phyloP scores from a whole-genome alignment of 106 monocot genomes.

The Xerophyta viscosa region DNA sequence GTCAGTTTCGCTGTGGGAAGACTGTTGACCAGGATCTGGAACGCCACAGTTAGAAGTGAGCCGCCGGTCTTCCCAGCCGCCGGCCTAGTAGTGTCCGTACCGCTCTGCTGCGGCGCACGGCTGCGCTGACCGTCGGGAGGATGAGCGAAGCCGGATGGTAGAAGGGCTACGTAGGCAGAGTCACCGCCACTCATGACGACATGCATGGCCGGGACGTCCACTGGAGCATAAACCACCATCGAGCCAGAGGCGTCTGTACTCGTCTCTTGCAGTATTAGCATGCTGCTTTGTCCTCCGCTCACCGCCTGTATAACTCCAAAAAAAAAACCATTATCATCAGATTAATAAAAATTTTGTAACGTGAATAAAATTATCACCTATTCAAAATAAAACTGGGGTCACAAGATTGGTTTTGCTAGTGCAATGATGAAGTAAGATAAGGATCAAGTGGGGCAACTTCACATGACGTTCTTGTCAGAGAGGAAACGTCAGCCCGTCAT shows the following conservation, averaged over 20 bases:
- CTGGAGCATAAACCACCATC: conserved; percentile 78
- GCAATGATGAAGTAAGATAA: not conserved
- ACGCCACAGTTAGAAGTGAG: conserved; percentile 72
- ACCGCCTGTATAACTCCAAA: conserved; percentile 26
- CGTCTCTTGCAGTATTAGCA: conserved; percentile 85
- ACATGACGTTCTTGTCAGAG: not conserved
- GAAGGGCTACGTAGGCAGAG: conserved; percentile 66
- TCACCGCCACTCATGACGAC: conserved; percentile 85
- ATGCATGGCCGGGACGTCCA: conserved; percentile 85
- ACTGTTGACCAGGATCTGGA: conserved; percentile 88
- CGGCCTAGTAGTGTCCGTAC: not conserved
- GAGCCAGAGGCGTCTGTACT: conserved; percentile 74
- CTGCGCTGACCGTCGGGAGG: conserved; percentile 31
- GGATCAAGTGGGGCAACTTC: not conserved
- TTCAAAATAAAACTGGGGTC: no score
- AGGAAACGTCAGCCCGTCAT: not conserved
- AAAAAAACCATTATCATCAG: no score
- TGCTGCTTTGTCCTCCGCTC: conserved; percentile 49
- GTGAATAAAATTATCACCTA: no score
- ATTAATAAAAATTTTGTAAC: no score
- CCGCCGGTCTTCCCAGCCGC: conserved; percentile 9
- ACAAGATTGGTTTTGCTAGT: no score
- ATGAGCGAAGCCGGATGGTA: conserved; percentile 75
- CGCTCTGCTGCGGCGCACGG: no score
- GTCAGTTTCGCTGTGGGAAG: conserved; percentile 68